phyloP scores from a whole-genome alignment of 2,329 filamentous ascomycete species.

The Samsoniella hepiali region DNA sequence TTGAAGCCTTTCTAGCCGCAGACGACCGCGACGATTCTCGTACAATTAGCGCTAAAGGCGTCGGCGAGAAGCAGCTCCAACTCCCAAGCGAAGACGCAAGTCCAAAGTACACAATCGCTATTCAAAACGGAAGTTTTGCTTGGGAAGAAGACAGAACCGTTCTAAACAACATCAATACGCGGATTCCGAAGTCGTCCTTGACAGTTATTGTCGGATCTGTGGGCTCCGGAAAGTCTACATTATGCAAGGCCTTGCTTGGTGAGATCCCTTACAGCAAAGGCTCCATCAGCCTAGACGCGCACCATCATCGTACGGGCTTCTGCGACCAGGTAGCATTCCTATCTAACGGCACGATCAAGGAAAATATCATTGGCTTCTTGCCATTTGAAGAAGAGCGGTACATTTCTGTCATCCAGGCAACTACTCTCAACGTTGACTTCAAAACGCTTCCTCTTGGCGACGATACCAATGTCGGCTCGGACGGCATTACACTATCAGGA shows the following conservation, averaged over 20 bases:
- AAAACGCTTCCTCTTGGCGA: conserved; percentile 33
- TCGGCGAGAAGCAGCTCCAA: too few species aligned
- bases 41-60: too few species aligned
- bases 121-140: conserved; percentile 28
- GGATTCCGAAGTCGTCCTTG: conserved; percentile 29
- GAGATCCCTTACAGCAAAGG: conserved; percentile 27
- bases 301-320: conserved; percentile 27
- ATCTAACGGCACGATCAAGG: conserved; percentile 24
- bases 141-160: conserved; percentile 30
- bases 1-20: too few species aligned
- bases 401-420: conserved; percentile 22
- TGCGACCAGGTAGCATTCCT: conserved; percentile 32
- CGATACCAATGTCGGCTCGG: conserved; percentile 25
- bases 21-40: too few species aligned
- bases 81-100: too few species aligned
- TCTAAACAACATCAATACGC: conserved; percentile 31
- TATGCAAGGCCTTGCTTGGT: conserved; percentile 37
- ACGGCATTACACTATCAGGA: conserved; percentile 40
- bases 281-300: conserved; percentile 17
- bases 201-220: conserved; percentile 31
- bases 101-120: too few species aligned
- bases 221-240: conserved; percentile 36
- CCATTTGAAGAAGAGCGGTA: conserved; percentile 24
- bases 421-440: conserved; percentile 22
- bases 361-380: conserved; percentile 25